Evolutionary conservation across 1,139 yeast species (phyloP), one percentile per base, ranked within the genome.

Genomic region (Candida sanyaensis): DNA sequence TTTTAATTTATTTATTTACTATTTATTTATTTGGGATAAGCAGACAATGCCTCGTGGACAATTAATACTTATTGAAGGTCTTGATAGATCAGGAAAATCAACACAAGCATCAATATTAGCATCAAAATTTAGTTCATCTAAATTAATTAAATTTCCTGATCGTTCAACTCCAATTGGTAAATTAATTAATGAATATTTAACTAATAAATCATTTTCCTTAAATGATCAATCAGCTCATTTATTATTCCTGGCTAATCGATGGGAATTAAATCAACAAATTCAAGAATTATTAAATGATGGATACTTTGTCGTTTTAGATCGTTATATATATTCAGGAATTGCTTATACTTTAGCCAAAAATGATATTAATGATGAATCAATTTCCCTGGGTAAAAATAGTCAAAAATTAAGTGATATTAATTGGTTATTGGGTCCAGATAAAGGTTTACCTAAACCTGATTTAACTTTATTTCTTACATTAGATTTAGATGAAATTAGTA

Each of bases 81-180:
- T 93, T 1, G 99, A 95, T 62, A 72, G 99, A 45, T 86, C 98
- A 0, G 99, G 99, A 0, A 95, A 95, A 63, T 83, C 97, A 1
- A 91, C 98, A 0, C 99, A 95, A 64, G 86, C 93, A 3, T 69
- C 68, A 3, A 57, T 69, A 5, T 68, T 89, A 4, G 60, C 70
- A 1, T 61, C 68, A 3, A 60, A 59, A 12, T 66, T 89, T 8
- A 27, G 49, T 8, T 53, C 68, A 5, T 80, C 79, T 2, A 70
- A 71, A 47, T 66, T 87, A 41, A 57, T 88, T 53, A 90, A 89
- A 63, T 93, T 92, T 56, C 99, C 98, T 12, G 95, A 91, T 49
- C 75, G 99, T 50, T 73, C 86, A 2, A 95, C 99, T 0, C 75
- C 78, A 5, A 85, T 91, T 43, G 99, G 99, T 2, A 61, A 76